Evolutionary conservation across 1,284 basidiomycete species (phyloP).

Genomic region (Wallemia mellicola): DNA sequence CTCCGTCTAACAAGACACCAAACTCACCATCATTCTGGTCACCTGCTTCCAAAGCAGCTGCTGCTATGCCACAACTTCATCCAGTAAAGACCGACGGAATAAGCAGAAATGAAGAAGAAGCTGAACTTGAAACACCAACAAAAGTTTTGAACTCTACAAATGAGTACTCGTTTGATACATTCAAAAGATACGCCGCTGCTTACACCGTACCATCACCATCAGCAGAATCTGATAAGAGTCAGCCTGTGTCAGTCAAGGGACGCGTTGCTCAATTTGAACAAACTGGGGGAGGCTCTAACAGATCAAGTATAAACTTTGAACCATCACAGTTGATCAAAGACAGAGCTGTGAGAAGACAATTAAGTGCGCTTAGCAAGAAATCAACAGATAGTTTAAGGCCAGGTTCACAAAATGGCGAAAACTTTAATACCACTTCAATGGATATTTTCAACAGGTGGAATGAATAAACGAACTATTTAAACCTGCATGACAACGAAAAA

Average conservation of each 20-base stretch:
- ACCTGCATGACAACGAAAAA: neutral
- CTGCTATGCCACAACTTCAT: neutral
- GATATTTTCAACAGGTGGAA: neutral
- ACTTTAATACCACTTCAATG: neutral
- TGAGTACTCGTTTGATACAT: neutral
- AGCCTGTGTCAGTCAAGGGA: neutral
- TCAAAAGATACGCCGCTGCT: neutral
- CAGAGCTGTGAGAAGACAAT: neutral
- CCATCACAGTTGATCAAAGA: neutral
- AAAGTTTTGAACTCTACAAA: neutral
- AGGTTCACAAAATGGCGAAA: neutral
- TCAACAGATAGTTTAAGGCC: neutral
- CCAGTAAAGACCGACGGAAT: neutral
- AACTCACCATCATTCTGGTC: neutral
- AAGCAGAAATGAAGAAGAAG: neutral
- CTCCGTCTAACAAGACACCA: neutral
- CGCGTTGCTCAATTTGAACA: neutral
- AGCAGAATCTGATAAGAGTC: slow-evolving; percentile 1
- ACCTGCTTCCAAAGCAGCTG: neutral
- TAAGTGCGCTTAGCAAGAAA: neutral
- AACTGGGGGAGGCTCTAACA: neutral
- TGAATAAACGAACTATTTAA: neutral
- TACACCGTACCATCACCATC: neutral
- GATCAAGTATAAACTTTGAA: neutral
- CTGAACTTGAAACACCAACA: neutral